Conservation (phyloP, 371 early-diverging fungal genomes). For the Syncephalastrum sp. region DNA sequence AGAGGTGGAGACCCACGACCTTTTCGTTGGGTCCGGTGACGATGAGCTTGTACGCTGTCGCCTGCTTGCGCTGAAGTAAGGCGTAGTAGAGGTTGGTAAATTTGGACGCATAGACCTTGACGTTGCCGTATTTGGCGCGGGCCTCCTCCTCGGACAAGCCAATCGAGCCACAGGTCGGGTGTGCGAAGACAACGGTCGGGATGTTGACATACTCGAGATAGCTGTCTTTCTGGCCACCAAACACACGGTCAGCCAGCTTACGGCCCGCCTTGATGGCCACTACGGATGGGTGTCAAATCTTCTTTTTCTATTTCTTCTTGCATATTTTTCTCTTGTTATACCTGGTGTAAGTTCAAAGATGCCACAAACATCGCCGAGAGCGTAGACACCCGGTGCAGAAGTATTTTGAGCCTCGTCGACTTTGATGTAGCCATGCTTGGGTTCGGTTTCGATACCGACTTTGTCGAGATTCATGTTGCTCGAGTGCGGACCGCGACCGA, state of each 20-base stretch:
- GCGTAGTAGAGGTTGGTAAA: constrained; percentile 94
- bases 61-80: constrained; percentile 85
- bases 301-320: neutral
- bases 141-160: constrained; percentile 91
- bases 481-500: constrained; percentile 85
- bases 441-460: constrained; percentile 62
- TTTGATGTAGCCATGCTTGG: constrained; percentile 65
- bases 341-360: constrained; percentile 91
- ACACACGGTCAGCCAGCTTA: constrained; percentile 88
- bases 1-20: constrained; percentile 95
- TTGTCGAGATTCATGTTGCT: constrained; percentile 67
- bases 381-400: constrained; percentile 66
- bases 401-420: constrained; percentile 93
- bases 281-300: neutral
- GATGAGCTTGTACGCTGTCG: constrained; percentile 88
- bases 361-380: constrained; percentile 95
- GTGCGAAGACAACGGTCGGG: constrained; percentile 96
- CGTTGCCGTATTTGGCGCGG: constrained; percentile 66
- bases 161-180: constrained; percentile 89
- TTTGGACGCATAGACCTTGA: constrained; percentile 83
- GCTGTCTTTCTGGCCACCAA: constrained; percentile 65
- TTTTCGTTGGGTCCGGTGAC: constrained; percentile 85
- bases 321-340: constrained; percentile 14
- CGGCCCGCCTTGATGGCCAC: constrained; percentile 97
- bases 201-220: constrained; percentile 91